Conservation (phyloP, 352 stramenopile species). For the Phytophthora colocasiae region DNA sequence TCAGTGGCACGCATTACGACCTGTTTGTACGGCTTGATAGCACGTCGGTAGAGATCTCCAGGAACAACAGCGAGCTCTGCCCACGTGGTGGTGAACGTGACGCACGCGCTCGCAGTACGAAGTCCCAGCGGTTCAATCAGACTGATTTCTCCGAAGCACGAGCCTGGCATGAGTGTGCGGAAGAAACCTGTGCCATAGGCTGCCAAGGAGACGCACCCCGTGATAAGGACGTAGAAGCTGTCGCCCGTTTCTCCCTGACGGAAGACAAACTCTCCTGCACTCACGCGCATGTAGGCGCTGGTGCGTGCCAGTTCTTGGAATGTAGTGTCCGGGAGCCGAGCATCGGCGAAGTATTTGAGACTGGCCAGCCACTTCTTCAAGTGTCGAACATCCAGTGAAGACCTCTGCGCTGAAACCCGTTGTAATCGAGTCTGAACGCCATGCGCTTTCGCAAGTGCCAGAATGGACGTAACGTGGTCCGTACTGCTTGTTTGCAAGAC, state of each 20-base stretch:
- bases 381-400: conserved; percentile 52
- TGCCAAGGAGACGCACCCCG: conserved; percentile 66
- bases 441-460: conserved; percentile 43
- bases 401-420: conserved; percentile 41
- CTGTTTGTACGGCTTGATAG: conserved; percentile 79
- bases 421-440: conserved; percentile 49
- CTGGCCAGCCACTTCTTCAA: conserved; percentile 73
- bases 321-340: conserved; percentile 52
- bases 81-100: conserved; percentile 55
- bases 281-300: conserved; percentile 49
- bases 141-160: conserved; percentile 80
- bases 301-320: conserved; percentile 64
- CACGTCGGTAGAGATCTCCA: conserved; percentile 68
- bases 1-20: conserved; percentile 66
- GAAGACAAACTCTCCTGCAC: conserved; percentile 69
- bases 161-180: conserved; percentile 64
- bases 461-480: conserved; percentile 43
- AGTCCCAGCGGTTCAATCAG: conserved; percentile 60
- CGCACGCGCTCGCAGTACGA: conserved; percentile 67
- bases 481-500: conserved; percentile 50
- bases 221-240: conserved; percentile 79
- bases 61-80: conserved; percentile 68
- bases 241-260: conserved; percentile 74
- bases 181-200: conserved; percentile 76
- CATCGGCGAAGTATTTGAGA: conserved; percentile 75